Percentiles rank a stretch among this genome's conserved stretches.
phyloP scores from a whole-genome alignment of 441 rosid genomes.

The Hura crepitans region DNA sequence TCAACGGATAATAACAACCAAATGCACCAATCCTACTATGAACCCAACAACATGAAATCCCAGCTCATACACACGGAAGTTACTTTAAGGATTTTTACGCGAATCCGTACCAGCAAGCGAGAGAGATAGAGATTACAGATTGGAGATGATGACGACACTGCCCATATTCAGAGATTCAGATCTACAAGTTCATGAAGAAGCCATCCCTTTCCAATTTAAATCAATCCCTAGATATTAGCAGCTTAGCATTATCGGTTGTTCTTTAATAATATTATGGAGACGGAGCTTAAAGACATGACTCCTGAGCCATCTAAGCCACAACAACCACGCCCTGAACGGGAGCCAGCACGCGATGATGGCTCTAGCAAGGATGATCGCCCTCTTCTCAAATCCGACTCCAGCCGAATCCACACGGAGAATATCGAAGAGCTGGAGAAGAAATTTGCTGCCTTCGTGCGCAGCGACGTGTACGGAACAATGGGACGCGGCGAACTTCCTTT shows the following conservation, averaged over 20 bases:
- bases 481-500: constrained; percentile 76
- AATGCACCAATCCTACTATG: neutral
- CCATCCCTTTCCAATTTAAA: neutral
- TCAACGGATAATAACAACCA: neutral
- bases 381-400: constrained; percentile 59
- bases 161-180: constrained; percentile 3
- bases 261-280: constrained; percentile 38
- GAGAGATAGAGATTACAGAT: neutral
- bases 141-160: constrained; percentile 11
- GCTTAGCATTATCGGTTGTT: neutral
- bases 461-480: constrained; percentile 77
- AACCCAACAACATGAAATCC: neutral
- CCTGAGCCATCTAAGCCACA: constrained; percentile 30
- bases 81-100: neutral
- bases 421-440: constrained; percentile 77
- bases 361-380: constrained; percentile 69
- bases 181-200: neutral
- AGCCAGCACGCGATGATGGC: constrained; percentile 25
- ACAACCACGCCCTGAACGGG: constrained; percentile 17
- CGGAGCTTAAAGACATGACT: constrained; percentile 53
- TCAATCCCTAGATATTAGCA: neutral
- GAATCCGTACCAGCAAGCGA: neutral
- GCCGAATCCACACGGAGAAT: constrained; percentile 27
- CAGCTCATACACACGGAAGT: neutral
- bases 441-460: constrained; percentile 83